phyloP scores from a whole-genome alignment of 495 filamentous ascomycete genomes.

The Aspergillus taichungensis region DNA sequence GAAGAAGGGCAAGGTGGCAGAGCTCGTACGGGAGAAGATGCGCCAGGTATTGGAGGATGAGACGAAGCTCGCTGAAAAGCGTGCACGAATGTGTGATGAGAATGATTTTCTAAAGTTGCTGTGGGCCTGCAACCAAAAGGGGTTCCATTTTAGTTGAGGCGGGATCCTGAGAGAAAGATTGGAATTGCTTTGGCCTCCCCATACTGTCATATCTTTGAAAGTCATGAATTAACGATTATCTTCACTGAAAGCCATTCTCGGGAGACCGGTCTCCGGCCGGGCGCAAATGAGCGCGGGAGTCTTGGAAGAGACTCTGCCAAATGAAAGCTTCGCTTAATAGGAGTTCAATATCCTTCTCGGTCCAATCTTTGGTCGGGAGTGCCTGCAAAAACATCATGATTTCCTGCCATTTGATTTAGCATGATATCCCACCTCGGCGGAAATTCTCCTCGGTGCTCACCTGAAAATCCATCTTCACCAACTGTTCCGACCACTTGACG shows the following conservation, averaged over 20 bases:
- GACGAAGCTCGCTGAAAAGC: constrained; percentile 59
- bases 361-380: constrained; percentile 89
- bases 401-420: constrained; percentile 47
- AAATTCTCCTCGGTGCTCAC: constrained; percentile 18
- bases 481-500: constrained; percentile 95
- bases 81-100: constrained; percentile 4
- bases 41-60: constrained; percentile 67
- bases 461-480: constrained; percentile 94
- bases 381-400: constrained; percentile 99
- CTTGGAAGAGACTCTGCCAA: constrained; percentile 88
- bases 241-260: constrained; percentile 36
- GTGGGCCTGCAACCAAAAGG: constrained; percentile 78
- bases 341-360: constrained; percentile 94
- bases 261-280: constrained; percentile 33
- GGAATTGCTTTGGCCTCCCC: not conserved
- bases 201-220: not conserved
- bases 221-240: constrained; percentile 27
- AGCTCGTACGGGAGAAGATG: constrained; percentile 75
- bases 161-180: constrained; percentile 5
- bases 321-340: constrained; percentile 93
- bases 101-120: constrained; percentile 71
- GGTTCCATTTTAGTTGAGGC: constrained; percentile 79
- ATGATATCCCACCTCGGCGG: not conserved
- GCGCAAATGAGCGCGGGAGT: constrained; percentile 75
- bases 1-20: constrained; percentile 65